A percentile compares a stretch with the other conserved stretches of the same genome.
Conservation (phyloP, 768 basidiomycete genomes). For the Clavaria fumosa region DNA sequence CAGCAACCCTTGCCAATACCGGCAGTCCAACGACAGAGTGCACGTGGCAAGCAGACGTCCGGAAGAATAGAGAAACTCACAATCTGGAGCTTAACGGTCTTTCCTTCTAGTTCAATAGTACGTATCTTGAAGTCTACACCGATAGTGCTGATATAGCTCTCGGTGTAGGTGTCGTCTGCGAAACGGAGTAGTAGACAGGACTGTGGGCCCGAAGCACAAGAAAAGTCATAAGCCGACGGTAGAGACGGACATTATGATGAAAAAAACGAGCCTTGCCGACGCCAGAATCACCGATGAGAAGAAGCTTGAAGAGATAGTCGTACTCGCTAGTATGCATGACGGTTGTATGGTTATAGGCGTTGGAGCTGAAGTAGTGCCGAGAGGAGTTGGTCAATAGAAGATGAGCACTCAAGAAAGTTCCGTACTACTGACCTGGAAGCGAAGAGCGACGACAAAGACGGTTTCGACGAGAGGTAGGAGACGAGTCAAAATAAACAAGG, state of each 20-base stretch:
- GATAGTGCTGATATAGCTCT: slow-evolving; percentile 94
- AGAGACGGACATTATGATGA: slow-evolving; percentile 7
- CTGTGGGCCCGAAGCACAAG: slow-evolving; percentile 25
- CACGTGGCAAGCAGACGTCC: too few species aligned
- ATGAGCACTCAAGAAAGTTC: too few species aligned
- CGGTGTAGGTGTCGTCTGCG: slow-evolving; percentile 94
- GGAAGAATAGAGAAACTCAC: slow-evolving; percentile 34
- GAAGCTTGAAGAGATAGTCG: slow-evolving; percentile 92
- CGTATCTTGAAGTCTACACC: slow-evolving; percentile 99
- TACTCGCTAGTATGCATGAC: slow-evolving; percentile 86
- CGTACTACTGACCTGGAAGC: too few species aligned
- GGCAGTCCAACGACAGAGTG: slow-evolving; percentile 4
- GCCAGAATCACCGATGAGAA: slow-evolving; percentile 91
- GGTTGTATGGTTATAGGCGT: slow-evolving; percentile 14
- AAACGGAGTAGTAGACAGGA: slow-evolving; percentile 87
- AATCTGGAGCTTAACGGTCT: slow-evolving; percentile 97
- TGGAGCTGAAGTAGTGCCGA: slow-evolving; percentile 10
- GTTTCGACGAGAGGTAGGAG: not conserved
- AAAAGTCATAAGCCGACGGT: slow-evolving; percentile 12
- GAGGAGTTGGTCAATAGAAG: slow-evolving; percentile 18
- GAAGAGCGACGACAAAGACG: too few species aligned
- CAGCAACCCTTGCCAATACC: too few species aligned
- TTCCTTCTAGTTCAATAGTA: slow-evolving; percentile 96
- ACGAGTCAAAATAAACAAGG: not conserved
- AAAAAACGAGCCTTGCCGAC: slow-evolving; percentile 73